Evolutionary conservation across 2,329 filamentous ascomycete genomes (phyloP), one percentile per base, ranked within the genome.

Genomic region (Monosporascus sp.): DNA sequence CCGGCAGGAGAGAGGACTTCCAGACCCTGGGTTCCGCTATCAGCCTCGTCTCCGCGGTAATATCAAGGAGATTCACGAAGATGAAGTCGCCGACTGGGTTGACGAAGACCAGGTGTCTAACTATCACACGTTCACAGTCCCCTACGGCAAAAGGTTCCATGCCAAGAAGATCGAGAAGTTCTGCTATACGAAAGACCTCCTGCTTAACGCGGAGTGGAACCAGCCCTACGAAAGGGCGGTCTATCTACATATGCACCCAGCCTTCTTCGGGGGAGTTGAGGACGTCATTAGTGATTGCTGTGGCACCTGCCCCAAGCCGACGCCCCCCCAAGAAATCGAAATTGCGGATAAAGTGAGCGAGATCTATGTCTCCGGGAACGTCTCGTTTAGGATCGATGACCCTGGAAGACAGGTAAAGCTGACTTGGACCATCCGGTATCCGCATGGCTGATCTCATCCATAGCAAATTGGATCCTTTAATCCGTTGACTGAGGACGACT

Each of bases 121-220:
- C 64, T 96, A 95, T 59, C 84, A 94, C 64, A 89, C 86, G 1
- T 88, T 90, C 68, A 88, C 81, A 7, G 79, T 89, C 35, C 86
- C 85, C 0, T 91, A 88, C 57, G 87, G 86, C 17, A 67, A 69
- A 38, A 78, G 74, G 52, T 84, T 82, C 59, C 73, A 81, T 51
- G 84, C 86, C 16, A 84, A 83, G 63, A 84, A 85, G 62, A 92
- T 95, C 52, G 89, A 95, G 68, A 91, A 88, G 64, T 75, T 95
- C 0, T 81, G 91, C 45, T 95, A 90, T 65, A 89, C 87, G 2
- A 87, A 89, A 58, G 91, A 96, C 65, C 69, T 95, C 19, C 76
- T 95, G 7, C 79, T 95, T 19, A 94, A 95, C 62, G 88, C 88
- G 0, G 89, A 95, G 65, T 95, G 91, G 90, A 95, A 94, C 61